Evolutionary conservation across 2,329 filamentous ascomycete genomes (phyloP).

Genomic region (Blastomyces parvus): DNA sequence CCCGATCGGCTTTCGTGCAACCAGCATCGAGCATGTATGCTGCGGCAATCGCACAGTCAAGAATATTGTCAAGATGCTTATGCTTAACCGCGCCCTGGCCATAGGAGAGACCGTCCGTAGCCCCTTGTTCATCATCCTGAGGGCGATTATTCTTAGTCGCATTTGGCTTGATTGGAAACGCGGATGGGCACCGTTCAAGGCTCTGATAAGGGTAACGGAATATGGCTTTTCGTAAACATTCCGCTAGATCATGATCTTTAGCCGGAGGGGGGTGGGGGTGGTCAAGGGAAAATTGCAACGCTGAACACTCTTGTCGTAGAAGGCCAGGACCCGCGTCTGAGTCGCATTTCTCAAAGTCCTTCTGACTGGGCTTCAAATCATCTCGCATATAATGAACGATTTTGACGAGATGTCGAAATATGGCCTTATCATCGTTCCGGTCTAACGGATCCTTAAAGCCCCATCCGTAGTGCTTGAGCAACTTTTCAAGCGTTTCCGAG

Average conservation of each 20-base stretch:
- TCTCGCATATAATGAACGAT: slow-evolving; percentile 15
- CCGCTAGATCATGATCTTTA: slow-evolving; percentile 7
- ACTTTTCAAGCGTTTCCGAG: slow-evolving; percentile 8
- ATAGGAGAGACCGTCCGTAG: slow-evolving; percentile 19
- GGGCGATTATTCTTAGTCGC: not conserved
- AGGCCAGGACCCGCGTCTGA: slow-evolving; percentile 16
- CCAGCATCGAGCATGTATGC: slow-evolving; percentile 31
- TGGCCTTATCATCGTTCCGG: not conserved
- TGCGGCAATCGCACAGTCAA: slow-evolving; percentile 29
- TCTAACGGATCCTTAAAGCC: slow-evolving; percentile 7
- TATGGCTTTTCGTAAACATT: slow-evolving; percentile 21
- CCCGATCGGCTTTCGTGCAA: slow-evolving; percentile 26
- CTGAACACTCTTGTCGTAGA: slow-evolving; percentile 11
- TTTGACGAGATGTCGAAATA: slow-evolving; percentile 10
- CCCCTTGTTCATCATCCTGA: not conserved
- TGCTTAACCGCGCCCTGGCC: slow-evolving; percentile 26
- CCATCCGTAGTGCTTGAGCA: slow-evolving; percentile 15
- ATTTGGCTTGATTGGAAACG: slow-evolving; percentile 11
- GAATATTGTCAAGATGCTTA: slow-evolving; percentile 12
- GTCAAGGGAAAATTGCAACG: slow-evolving; percentile 11
- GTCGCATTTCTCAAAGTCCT: slow-evolving; percentile 13
- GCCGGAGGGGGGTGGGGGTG: slow-evolving; percentile 8
- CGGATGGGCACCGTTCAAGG: slow-evolving; percentile 24
- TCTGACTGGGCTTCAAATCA: slow-evolving; percentile 11
- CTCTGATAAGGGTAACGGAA: slow-evolving; percentile 22